phyloP scores from a whole-genome alignment of 163 green algal species.

The Chlorella variabilis region DNA sequence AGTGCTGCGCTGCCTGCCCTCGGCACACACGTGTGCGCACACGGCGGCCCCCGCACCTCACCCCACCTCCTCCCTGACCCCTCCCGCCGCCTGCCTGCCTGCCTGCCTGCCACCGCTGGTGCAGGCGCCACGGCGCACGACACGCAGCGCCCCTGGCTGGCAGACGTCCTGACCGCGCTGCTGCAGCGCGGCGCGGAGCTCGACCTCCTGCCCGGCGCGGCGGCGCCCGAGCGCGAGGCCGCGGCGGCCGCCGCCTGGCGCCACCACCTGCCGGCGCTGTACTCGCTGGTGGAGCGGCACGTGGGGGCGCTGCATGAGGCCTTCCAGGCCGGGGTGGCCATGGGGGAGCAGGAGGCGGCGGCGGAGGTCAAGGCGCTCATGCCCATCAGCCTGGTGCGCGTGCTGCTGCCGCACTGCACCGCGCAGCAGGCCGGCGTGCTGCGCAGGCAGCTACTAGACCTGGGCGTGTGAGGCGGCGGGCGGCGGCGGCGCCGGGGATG shows the following conservation, averaged over 20 bases:
- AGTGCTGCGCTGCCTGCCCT: no score
- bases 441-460: constrained; percentile 28
- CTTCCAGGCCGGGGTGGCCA: constrained; percentile 24
- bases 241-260: constrained; percentile 36
- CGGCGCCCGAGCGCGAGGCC: background rate
- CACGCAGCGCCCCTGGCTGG: constrained; percentile 63
- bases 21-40: no score
- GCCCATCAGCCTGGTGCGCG: constrained; percentile 61
- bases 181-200: constrained; percentile 68
- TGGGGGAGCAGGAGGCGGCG: constrained; percentile 41
- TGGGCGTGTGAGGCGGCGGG: constrained; percentile 15
- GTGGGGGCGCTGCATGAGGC: constrained; percentile 51
- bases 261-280: constrained; percentile 46
- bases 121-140: constrained; percentile 21
- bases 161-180: constrained; percentile 66
- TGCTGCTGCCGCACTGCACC: constrained; percentile 52
- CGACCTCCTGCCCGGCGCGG: constrained; percentile 44
- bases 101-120: no score
- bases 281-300: constrained; percentile 49
- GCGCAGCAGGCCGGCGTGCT: constrained; percentile 48
- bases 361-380: constrained; percentile 45
- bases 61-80: no score
- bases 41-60: no score
- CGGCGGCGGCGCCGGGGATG: background rate
- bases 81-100: no score